These are phyloP conservation scores for Allium sativum DNA, from an alignment of 106 monocot genomes.

Conservation along the genomic window DNA sequence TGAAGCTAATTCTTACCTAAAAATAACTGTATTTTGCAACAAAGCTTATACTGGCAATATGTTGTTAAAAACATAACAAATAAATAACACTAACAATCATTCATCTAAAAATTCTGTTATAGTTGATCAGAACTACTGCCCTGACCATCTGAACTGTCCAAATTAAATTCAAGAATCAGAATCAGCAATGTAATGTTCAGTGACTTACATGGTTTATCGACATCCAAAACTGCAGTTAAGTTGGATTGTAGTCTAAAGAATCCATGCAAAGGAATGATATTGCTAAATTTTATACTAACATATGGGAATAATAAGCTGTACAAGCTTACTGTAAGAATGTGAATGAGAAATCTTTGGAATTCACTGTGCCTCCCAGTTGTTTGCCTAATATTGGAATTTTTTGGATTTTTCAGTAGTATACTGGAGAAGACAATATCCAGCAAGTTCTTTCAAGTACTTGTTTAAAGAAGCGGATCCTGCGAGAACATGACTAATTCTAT, in stretches of 20 bases:
- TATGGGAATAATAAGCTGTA: slow-evolving; percentile 5
- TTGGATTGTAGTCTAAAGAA: slow-evolving; percentile 14
- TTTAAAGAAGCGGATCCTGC: no score
- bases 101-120: no score
- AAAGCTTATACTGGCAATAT: no score
- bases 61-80: no score
- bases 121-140: slow-evolving; percentile 25
- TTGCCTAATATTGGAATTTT: background rate
- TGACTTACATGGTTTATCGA: slow-evolving; percentile 11
- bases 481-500: no score
- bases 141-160: slow-evolving; percentile 19
- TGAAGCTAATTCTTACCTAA: no score
- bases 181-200: slow-evolving; percentile 8
- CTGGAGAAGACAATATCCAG: no score
- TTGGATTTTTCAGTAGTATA: no score
- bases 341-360: background rate
- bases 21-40: no score
- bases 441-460: no score
- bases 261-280: slow-evolving; percentile 10
- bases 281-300: slow-evolving; percentile 2
- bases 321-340: slow-evolving; percentile 19
- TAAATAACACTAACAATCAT: no score
- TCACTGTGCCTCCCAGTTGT: slow-evolving; percentile 3
- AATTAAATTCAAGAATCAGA: slow-evolving; percentile 11
- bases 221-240: slow-evolving; percentile 10